A percentile compares a stretch with the other conserved stretches of the same genome.
phyloP scores from a whole-genome alignment of 305 asterid genomes.

The Solanum aculeatissimum region DNA sequence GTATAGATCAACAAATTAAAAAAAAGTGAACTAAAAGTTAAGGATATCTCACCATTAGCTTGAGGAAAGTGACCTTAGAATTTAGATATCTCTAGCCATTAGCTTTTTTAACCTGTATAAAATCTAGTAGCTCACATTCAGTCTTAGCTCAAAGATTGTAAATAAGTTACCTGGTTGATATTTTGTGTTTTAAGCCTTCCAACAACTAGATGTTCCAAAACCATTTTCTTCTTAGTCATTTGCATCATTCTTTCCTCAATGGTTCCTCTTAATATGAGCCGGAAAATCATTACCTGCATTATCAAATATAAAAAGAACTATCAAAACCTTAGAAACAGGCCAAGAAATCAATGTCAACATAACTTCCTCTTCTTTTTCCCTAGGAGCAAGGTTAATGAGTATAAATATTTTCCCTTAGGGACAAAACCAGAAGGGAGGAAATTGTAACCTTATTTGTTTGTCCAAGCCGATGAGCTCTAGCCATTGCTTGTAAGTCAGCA shows the following conservation, averaged over 20 bases:
- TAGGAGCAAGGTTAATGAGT: not conserved
- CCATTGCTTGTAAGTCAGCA: constrained; percentile 99
- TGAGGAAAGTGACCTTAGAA: not conserved
- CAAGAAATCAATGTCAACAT: constrained; percentile 4
- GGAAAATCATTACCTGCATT: constrained; percentile 87
- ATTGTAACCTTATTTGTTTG: constrained; percentile 81
- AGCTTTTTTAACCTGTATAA: not conserved
- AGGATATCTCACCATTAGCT: not conserved
- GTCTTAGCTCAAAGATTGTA: not conserved
- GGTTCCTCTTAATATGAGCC: constrained; percentile 78
- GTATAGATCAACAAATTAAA: not conserved
- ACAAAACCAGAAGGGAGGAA: not conserved
- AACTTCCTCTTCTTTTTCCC: not conserved
- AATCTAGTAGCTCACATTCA: not conserved
- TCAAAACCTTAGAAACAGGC: not conserved
- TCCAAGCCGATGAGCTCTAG: constrained; percentile 99
- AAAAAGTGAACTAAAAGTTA: not conserved
- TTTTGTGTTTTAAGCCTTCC: constrained; percentile 88
- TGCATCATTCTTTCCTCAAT: constrained; percentile 99
- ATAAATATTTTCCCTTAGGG: not conserved
- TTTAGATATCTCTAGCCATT: not conserved
- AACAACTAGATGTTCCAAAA: constrained; percentile 92
- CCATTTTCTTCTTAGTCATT: constrained; percentile 96
- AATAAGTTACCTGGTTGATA: constrained; percentile 65
- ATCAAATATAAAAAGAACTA: not conserved